phyloP scores from a whole-genome alignment of 2,329 filamentous ascomycete species.

The Fonsecaea nubica region DNA sequence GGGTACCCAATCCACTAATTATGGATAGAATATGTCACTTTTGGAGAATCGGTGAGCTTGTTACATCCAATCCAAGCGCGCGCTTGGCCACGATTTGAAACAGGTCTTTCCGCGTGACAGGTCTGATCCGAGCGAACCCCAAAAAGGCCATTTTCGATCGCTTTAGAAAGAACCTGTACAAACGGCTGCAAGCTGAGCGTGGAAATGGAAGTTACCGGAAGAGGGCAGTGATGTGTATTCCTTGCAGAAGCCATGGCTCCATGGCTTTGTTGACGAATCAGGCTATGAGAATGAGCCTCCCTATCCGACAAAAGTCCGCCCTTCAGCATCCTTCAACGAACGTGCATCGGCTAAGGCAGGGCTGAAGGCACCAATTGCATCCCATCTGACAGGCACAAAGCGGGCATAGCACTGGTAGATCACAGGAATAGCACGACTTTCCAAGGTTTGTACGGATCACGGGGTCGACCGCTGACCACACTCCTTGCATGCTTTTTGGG shows the following conservation, averaged over 20 bases:
- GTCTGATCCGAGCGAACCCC: constrained; percentile 13
- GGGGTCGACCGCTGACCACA: constrained; percentile 33
- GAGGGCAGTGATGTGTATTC: constrained; percentile 6
- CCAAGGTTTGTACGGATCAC: constrained; percentile 26
- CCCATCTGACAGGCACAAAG: constrained; percentile 25
- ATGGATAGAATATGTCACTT: constrained; percentile 4
- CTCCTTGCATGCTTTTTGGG: not conserved
- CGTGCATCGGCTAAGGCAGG: constrained; percentile 14
- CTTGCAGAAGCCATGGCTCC: constrained; percentile 1
- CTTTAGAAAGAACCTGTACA: not conserved
- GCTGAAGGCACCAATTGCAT: constrained; percentile 25
- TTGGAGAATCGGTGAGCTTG: constrained; percentile 12
- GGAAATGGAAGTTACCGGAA: constrained; percentile 12
- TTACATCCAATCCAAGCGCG: constrained; percentile 30
- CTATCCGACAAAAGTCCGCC: constrained; percentile 16
- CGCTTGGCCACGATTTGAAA: constrained; percentile 30
- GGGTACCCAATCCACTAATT: constrained; percentile 1
- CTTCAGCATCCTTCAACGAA: constrained; percentile 15
- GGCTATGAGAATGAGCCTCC: not conserved
- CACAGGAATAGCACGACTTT: constrained; percentile 1
- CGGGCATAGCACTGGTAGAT: constrained; percentile 11
- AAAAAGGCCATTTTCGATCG: constrained; percentile 26
- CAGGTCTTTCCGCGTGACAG: constrained; percentile 31
- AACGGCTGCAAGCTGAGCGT: constrained; percentile 7
- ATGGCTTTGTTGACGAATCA: constrained; percentile 6